Conservation (phyloP, 83 land plant genomes). For the Picea mariana region DNA sequence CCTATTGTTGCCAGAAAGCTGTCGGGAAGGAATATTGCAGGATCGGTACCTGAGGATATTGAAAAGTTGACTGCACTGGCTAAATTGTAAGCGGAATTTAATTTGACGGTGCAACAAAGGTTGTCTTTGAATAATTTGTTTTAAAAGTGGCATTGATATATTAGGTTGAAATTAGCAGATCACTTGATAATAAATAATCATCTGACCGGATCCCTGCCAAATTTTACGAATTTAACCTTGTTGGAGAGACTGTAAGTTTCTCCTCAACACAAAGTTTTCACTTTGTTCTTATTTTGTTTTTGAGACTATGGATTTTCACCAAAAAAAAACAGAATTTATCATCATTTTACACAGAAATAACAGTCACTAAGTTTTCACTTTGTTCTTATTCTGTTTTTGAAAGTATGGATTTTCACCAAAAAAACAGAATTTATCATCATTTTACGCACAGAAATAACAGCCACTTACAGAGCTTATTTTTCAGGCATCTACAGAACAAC, state of each 20-base stretch:
- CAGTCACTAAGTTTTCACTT: no score
- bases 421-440: background rate
- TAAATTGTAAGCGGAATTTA: background rate
- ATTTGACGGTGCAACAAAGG: no score
- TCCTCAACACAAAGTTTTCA: background rate
- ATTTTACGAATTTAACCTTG: background rate
- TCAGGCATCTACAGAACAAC: background rate
- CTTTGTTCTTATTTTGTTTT: no score
- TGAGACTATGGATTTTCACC: no score
- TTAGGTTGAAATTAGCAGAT: background rate
- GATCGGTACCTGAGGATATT: background rate
- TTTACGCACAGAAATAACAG: no score
- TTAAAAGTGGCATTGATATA: no score
- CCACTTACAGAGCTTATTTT: background rate
- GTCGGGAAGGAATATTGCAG: background rate
- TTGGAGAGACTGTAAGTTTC: background rate
- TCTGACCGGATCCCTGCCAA: background rate
- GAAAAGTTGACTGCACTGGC: background rate
- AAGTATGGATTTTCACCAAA: background rate
- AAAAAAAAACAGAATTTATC: no score
- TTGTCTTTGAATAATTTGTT: no score
- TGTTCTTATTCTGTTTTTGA: no score
- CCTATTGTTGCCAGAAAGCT: background rate
- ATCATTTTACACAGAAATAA: no score
- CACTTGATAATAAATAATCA: background rate